Base-by-base conservation (phyloP, 2,329 filamentous ascomycete genomes). In the Penicillium oxalicum region DNA sequence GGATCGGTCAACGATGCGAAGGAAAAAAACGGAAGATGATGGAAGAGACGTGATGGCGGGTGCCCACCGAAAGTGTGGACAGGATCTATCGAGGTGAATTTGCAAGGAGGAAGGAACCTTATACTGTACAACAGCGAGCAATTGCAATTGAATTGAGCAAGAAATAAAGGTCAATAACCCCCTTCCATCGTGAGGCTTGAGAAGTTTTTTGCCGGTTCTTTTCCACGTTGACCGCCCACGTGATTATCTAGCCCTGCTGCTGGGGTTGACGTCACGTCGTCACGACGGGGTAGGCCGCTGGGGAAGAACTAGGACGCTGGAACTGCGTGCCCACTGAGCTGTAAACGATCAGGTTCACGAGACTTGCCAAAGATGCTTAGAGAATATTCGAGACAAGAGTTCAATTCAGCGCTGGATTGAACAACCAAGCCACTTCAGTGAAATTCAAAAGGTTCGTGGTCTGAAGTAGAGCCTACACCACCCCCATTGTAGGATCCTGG, bases 1-100 rank as follows among this genome's bases (percentile, higher is more conserved):
- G 73, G 74, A 67, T 65, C 72, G 71, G 66, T 70, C 68, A 72
- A 79, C 55, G 56, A 72, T 65, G 78, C 79, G 81, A 83, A 74
- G 63, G 76, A 72, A 61, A 50, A 69, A 49, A 44, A 62, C 48
- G 54, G 59, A 54, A 37, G 56, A 51, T 40, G 53, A 52, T 48
- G 58, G 45, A 58, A 56, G 52, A 59, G 60, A 61, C 64, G 63
- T 66, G 55, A 57, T 67, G 55, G 54, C 58, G 60, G 59, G 52
- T 45, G 52, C 52, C 61, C 59, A 65, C 62, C 45, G 40, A 6
- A 11, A 12, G 32, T 45, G 53, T 42, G 55, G 55, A 45, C 46
- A 48, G 45, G 36, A 32, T 57, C 47, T 53, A 56, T 53, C 52
- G 48, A 45, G 24, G 43, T 49, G 38, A 44, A 34, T 40, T 40